phyloP scores from a whole-genome alignment of 2,329 filamentous ascomycete species.

The Fusarium mangiferae region DNA sequence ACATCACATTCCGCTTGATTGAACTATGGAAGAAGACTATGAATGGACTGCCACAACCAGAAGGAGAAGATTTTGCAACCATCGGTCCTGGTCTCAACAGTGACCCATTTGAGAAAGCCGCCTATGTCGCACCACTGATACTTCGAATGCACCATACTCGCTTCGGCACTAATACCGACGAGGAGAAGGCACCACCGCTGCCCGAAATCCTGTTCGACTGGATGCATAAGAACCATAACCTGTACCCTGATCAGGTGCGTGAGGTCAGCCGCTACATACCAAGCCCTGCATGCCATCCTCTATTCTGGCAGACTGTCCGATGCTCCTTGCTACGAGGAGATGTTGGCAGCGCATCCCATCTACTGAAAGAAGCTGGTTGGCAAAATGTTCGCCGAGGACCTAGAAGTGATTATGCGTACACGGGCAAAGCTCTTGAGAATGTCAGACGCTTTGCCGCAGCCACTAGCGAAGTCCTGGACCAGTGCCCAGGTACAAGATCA shows the following conservation, averaged over 20 bases:
- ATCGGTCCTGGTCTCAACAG: constrained; percentile 73
- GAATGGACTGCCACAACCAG: constrained; percentile 58
- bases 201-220: constrained; percentile 86
- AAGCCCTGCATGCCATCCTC: constrained; percentile 77
- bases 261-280: constrained; percentile 72
- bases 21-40: constrained; percentile 67
- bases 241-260: constrained; percentile 74
- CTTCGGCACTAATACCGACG: constrained; percentile 51
- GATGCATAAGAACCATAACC: constrained; percentile 80
- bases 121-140: constrained; percentile 80
- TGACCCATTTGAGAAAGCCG: constrained; percentile 77
- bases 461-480: constrained; percentile 75
- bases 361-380: constrained; percentile 82
- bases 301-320: constrained; percentile 90
- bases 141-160: constrained; percentile 80
- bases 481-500: constrained; percentile 74
- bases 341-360: constrained; percentile 70
- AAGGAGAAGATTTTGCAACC: constrained; percentile 66
- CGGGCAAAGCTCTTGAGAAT: constrained; percentile 79
- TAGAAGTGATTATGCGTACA: constrained; percentile 74
- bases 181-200: constrained; percentile 63
- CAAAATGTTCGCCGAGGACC: constrained; percentile 77
- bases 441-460: constrained; percentile 77
- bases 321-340: constrained; percentile 79
- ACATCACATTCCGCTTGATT: constrained; percentile 62